Base-by-base conservation (phyloP, 2,329 filamentous ascomycete genomes). In the Zymoseptoria ardabiliae region DNA sequence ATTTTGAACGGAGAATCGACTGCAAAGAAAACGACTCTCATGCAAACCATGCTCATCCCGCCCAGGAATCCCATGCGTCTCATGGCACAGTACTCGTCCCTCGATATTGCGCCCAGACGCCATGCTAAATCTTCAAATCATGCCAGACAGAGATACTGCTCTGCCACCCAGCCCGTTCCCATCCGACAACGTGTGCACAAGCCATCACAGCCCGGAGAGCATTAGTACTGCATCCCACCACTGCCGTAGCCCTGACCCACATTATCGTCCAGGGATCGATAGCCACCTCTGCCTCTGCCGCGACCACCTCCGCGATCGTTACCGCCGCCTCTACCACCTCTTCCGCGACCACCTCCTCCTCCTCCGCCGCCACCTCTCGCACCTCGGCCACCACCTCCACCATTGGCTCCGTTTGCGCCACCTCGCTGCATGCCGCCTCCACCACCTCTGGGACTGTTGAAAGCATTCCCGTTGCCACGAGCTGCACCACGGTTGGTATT, bases 251-350 rank as follows among this genome's bases (percentile, higher is more conserved):
- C 68, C 53, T 68, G 66, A 17, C 67, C 71, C 23, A 68, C 65
- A 41, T 75, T 73, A 64, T 78, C 77, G 60, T 79, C 77, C 23
- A 79, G 68, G 61, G 74, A 77, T 54, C 72, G 68, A 63, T 79
- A 79, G 45, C 72, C 71, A 8, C 66, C 67, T 53, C 71, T 61
- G 17, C 66, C 61, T 48, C 68, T 57, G 20, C 66, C 63, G 49
- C 68, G 45, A 11, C 63, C 62, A 20, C 68, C 61, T 17, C 70
- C 67, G 19, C 71, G 70, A 23, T 71, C 69, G 21, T 70, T 63
- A 17, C 63, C 63, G 10, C 66, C 62, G 19, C 65, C 59, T 2
- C 64, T 61, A 11, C 69, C 65, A 6, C 67, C 65, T 3, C 62
- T 55, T 35, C 55, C 63, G 23, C 61, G 54, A 8, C 64, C 62